Conservation (phyloP, 768 basidiomycete genomes). For the Scleroderma bovista region DNA sequence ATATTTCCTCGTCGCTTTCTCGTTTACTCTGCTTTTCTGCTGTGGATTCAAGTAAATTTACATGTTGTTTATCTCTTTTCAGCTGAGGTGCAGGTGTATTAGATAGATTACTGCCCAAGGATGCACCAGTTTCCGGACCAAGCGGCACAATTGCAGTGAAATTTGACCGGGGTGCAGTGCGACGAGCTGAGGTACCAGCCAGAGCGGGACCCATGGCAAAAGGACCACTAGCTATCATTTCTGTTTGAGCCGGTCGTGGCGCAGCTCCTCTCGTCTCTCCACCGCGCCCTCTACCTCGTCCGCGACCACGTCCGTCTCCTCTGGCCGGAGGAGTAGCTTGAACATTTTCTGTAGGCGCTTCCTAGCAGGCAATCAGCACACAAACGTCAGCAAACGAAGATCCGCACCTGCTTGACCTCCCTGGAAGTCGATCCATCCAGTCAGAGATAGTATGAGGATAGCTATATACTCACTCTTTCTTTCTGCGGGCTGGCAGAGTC, state of each 20-base stretch:
- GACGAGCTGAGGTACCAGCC: conserved; percentile 47
- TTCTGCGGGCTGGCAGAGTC: conserved; percentile 66
- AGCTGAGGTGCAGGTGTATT: conserved; percentile 46
- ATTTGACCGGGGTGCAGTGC: conserved; percentile 49
- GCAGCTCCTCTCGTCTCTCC: conserved; percentile 43
- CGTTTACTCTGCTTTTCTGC: conserved; percentile 23
- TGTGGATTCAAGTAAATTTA: conserved; percentile 17
- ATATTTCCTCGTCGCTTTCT: conserved; percentile 58
- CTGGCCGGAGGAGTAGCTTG: conserved; percentile 26
- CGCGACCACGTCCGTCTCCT: conserved; percentile 44
- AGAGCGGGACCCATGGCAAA: conserved; percentile 83
- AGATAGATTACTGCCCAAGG: conserved; percentile 46
- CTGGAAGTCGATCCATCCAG: conserved; percentile 30
- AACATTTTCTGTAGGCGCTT: conserved; percentile 34
- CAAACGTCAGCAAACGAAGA: background rate
- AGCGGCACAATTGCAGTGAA: conserved; percentile 46
- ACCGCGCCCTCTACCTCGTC: conserved; percentile 48
- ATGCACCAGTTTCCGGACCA: conserved; percentile 30
- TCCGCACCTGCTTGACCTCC: conserved; percentile 59
- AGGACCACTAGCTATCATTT: conserved; percentile 84
- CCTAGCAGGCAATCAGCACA: conserved; percentile 33
- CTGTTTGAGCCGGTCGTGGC: conserved; percentile 44
- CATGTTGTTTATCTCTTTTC: conserved; percentile 37
- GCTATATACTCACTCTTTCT: conserved; percentile 53
- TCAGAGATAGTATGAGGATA: conserved; percentile 5